Percentiles rank a stretch among this genome's conserved stretches.
These are phyloP conservation scores for Solanum chiquidenum DNA, from an alignment of 257 asterid genomes.

Conservation along the genomic window DNA sequence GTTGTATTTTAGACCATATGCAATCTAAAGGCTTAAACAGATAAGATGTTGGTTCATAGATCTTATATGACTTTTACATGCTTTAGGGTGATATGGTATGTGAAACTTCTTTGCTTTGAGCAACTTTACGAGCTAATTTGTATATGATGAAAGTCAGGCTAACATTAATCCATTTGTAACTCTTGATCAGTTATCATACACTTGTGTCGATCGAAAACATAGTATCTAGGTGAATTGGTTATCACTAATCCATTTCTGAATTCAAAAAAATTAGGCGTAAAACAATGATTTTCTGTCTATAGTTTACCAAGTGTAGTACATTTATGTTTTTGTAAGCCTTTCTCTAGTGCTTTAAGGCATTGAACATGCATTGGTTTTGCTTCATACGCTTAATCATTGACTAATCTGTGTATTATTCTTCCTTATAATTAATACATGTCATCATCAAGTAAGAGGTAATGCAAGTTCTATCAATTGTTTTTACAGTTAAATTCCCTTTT, in stretches of 20 bases:
- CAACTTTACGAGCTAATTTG: not conserved
- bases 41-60: not conserved
- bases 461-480: not conserved
- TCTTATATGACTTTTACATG: not conserved
- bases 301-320: not conserved
- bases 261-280: not conserved
- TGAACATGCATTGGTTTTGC: not conserved
- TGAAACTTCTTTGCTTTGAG: not conserved
- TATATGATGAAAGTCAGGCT: not conserved
- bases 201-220: too few relatives aligned
- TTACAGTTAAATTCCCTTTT: not conserved
- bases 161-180: not conserved
- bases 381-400: not conserved
- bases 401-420: not conserved
- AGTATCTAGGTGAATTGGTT: not conserved
- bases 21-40: not conserved
- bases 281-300: not conserved
- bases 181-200: not conserved
- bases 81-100: not conserved
- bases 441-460: not conserved
- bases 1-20: not conserved
- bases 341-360: not conserved
- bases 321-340: not conserved
- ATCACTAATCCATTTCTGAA: not conserved
- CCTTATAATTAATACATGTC: not conserved